Evolutionary conservation across 2,329 filamentous ascomycete genomes (phyloP).

Genomic region (Hansfordia pulvinata): DNA sequence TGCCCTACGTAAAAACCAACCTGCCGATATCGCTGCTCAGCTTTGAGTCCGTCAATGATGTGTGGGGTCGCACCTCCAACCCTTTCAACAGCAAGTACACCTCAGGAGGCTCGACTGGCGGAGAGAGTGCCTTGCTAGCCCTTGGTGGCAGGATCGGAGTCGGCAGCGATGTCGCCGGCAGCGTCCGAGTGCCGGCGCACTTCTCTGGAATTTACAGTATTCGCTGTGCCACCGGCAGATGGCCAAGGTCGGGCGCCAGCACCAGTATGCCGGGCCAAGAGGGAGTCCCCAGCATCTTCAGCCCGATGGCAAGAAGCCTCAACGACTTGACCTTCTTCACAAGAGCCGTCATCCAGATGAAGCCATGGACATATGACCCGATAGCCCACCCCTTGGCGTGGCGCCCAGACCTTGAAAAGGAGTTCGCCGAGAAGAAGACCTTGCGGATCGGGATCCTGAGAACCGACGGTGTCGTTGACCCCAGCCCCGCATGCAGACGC

Average conservation of each 20-base stretch:
- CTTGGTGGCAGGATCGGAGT: constrained; percentile 77
- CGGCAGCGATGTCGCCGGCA: constrained; percentile 83
- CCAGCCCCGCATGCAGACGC: constrained; percentile 69
- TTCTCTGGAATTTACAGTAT: constrained; percentile 83
- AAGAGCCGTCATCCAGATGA: constrained; percentile 60
- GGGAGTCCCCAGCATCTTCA: constrained; percentile 78
- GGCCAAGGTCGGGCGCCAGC: constrained; percentile 72
- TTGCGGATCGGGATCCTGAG: constrained; percentile 65
- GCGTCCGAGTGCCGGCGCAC: constrained; percentile 74
- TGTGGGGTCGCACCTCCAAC: constrained; percentile 76
- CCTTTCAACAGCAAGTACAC: constrained; percentile 77
- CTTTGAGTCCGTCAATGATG: constrained; percentile 64
- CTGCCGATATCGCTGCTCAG: constrained; percentile 75
- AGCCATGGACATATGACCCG: constrained; percentile 82
- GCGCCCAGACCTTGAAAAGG: constrained; percentile 46
- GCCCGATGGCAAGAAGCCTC: constrained; percentile 80
- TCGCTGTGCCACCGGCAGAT: constrained; percentile 76
- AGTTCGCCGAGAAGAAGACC: constrained; percentile 45
- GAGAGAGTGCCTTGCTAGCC: constrained; percentile 71
- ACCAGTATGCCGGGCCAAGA: constrained; percentile 92
- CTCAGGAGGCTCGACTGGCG: constrained; percentile 79
- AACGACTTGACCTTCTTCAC: constrained; percentile 78
- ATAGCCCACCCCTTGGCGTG: constrained; percentile 76
- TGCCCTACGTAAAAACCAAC: constrained; percentile 90
- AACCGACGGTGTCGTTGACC: constrained; percentile 73